Percentiles rank a stretch among this genome's conserved stretches.
phyloP scores from a whole-genome alignment of 305 asterid genomes.

The Fraxinus xanthoxyloides region DNA sequence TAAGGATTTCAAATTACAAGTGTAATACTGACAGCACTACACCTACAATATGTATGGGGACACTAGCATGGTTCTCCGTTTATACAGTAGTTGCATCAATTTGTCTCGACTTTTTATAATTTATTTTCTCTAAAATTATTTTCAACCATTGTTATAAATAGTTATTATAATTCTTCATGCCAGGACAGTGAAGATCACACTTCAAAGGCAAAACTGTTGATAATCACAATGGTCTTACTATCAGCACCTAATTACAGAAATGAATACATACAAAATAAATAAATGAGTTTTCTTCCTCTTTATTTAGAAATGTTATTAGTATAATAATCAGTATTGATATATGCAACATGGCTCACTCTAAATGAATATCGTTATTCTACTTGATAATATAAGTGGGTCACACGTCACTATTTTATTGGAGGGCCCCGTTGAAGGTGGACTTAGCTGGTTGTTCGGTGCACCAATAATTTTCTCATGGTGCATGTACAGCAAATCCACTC shows the following conservation, averaged over 20 bases:
- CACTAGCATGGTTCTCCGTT: too few species aligned
- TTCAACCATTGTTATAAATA: too few species aligned
- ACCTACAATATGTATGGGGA: too few species aligned
- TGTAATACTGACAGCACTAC: too few species aligned
- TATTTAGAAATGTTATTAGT: neutral
- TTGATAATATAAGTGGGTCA: neutral
- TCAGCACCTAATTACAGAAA: neutral
- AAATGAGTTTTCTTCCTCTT: neutral
- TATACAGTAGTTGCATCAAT: too few species aligned
- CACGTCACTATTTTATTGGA: neutral
- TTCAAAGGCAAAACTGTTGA: neutral
- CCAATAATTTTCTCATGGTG: neutral
- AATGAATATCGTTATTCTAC: neutral
- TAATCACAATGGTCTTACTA: neutral
- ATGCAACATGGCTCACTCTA: neutral
- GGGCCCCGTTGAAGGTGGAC: neutral
- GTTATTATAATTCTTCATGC: too few species aligned
- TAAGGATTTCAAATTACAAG: too few species aligned
- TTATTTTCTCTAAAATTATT: neutral
- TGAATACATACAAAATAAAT: neutral
- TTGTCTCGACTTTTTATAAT: too few species aligned
- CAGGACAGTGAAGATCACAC: neutral
- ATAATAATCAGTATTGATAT: neutral
- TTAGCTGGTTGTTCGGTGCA: neutral
- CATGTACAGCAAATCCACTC: neutral